A percentile compares a stretch with the other conserved stretches of the same genome.
Conservation (phyloP, 208 protist species). For the Wallacemonas rigidus region DNA sequence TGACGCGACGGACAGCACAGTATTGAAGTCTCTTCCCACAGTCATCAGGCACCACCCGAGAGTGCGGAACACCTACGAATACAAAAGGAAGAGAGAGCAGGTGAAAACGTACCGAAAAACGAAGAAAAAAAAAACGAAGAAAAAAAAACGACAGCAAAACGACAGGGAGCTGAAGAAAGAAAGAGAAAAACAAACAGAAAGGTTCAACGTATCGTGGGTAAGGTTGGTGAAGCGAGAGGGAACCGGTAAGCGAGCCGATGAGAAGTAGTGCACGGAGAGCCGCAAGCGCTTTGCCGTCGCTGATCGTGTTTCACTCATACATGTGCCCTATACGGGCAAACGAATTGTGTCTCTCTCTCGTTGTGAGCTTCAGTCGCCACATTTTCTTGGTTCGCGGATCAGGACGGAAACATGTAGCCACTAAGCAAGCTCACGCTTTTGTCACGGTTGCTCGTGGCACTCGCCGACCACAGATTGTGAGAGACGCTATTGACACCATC, state of each 20-base stretch:
- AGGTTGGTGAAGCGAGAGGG: too few relatives aligned
- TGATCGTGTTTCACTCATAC: too few relatives aligned
- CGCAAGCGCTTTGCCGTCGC: too few relatives aligned
- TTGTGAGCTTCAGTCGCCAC: too few relatives aligned
- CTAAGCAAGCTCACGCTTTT: slow-evolving; percentile 11
- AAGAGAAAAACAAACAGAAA: background rate
- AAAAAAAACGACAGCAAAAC: background rate
- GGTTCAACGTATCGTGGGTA: too few relatives aligned
- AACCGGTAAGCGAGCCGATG: too few relatives aligned
- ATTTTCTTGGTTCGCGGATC: background rate
- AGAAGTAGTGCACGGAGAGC: too few relatives aligned
- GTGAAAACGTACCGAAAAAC: background rate
- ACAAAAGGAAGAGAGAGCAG: background rate
- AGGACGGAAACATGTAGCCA: background rate
- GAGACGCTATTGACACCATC: slow-evolving; percentile 1
- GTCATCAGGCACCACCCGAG: too few relatives aligned
- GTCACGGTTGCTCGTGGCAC: background rate
- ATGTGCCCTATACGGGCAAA: too few relatives aligned
- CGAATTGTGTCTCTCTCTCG: background rate
- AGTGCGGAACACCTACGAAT: too few relatives aligned
- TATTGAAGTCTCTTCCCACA: too few relatives aligned
- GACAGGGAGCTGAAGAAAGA: background rate
- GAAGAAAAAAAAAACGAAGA: background rate
- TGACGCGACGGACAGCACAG: too few relatives aligned
- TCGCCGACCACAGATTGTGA: background rate